Conservation (phyloP, 2,329 filamentous ascomycete species). For the Aspergillus sp. region DNA sequence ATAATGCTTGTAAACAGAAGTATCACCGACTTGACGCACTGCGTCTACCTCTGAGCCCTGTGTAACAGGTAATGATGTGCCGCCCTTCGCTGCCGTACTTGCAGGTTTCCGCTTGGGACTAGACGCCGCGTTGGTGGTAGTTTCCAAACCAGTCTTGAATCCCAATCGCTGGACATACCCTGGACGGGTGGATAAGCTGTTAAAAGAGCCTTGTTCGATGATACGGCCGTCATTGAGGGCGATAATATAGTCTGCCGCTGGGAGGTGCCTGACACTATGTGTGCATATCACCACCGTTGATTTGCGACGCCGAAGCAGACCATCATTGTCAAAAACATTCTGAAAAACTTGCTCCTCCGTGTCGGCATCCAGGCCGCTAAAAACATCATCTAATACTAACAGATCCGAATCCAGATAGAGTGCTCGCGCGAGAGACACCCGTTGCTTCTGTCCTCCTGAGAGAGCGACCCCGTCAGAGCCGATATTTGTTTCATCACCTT, state of each 20-base stretch:
- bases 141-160: not conserved
- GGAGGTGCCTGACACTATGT: not conserved
- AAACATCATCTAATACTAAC: conserved; percentile 49
- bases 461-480: conserved; percentile 21
- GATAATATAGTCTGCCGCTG: not conserved
- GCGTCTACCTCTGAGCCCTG: conserved; percentile 23
- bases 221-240: not conserved
- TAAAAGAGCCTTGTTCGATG: no score
- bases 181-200: no score
- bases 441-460: conserved; percentile 20
- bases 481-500: conserved; percentile 24
- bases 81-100: not conserved
- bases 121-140: no score
- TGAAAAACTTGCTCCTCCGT: conserved; percentile 11
- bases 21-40: conserved; percentile 32
- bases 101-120: not conserved
- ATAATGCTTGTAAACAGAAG: conserved; percentile 27
- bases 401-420: conserved; percentile 44
- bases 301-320: not conserved
- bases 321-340: not conserved
- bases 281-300: not conserved
- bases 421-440: conserved; percentile 47
- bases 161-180: no score
- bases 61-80: not conserved
- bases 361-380: conserved; percentile 35